Percentiles rank a stretch among this genome's conserved stretches.
phyloP scores from a whole-genome alignment of 225 moss, liverwort and hornwort genomes.

The Marchantia paleacea region DNA sequence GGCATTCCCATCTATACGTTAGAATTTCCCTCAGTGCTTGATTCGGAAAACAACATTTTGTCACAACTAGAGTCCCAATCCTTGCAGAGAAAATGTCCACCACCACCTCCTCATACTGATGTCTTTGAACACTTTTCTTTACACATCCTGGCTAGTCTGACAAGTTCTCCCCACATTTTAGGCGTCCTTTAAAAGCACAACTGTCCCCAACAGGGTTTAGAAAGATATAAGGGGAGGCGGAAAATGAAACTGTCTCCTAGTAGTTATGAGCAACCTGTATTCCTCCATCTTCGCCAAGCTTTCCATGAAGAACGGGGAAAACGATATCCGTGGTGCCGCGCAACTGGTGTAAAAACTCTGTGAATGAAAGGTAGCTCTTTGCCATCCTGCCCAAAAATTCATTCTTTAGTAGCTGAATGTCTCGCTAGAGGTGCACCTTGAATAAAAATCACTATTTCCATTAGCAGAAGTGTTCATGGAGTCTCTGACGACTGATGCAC shows the following conservation, averaged over 20 bases:
- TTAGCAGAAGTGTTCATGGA: too few relatives aligned
- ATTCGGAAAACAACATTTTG: background rate
- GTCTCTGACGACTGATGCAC: too few relatives aligned
- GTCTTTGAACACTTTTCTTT: background rate
- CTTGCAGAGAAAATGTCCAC: background rate
- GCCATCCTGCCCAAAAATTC: conserved; percentile 43
- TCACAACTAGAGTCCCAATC: background rate
- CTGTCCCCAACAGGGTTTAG: background rate
- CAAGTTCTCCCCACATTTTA: background rate
- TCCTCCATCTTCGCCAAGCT: conserved; percentile 93
- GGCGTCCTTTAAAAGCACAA: background rate
- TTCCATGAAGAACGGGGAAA: conserved; percentile 89
- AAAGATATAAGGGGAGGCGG: background rate
- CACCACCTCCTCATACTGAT: background rate
- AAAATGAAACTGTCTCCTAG: background rate
- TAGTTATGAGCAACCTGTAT: conserved; percentile 61
- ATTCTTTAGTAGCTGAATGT: background rate
- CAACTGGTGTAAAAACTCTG: conserved; percentile 76
- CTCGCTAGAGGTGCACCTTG: background rate
- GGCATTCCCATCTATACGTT: background rate
- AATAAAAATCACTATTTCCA: background rate
- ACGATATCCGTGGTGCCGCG: conserved; percentile 68
- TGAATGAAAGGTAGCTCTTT: conserved; percentile 48
- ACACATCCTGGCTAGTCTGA: background rate
- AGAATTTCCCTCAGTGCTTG: background rate